Base-by-base conservation (phyloP, 169 alveolate genomes). In the Babesia ovis region DNA sequence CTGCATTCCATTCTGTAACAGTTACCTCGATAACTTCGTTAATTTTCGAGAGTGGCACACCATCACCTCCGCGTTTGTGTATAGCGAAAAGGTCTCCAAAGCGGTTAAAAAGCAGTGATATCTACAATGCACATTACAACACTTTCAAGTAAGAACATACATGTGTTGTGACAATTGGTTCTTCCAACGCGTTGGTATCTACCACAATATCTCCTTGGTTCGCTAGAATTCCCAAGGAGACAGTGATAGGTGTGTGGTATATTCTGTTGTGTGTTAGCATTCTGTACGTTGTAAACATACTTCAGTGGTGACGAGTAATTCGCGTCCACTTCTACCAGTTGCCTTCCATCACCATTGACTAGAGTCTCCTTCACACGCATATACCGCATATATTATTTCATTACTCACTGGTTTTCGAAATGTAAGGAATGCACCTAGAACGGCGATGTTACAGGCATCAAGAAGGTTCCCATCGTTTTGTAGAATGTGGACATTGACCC, bases 401-500 rank as follows among this genome's bases (percentile, higher is more conserved):
- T 9, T n/a, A 43, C 51, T 20, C 37, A 83, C 90, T 29, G 56
- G 91, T 39, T 58, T 73, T 4, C 84, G 37, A 53, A 67, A 84
- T 0, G 83, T 75, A 22, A 70, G n/a, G 18, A 83, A 51, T 12
- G 85, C 83, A 18, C 66, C 86, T 27, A 84, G 58, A 1, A 90
- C 87, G 22, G 90, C 68, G 18, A 84, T 29, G 3, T 84, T 54
- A 27, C 89, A 83, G 9, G 82, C 86, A 39, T 64, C 87, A 12
- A 39, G 48, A 31, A 83, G 84, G 60, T 84, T 84, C 32, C 90
- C 90, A 41, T 68, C 90, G 45, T 84, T 81, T 83, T 84, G 79
- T 20, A 83, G 62, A 12, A 69, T 91, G 25, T 37, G 83, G 20
- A 84, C 48, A 35, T 83, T 54, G 3, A 76, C 91, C 46, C 90